Evolutionary conservation across 495 filamentous ascomycete genomes (phyloP).

Genomic region (Aspergillus homomorphus): DNA sequence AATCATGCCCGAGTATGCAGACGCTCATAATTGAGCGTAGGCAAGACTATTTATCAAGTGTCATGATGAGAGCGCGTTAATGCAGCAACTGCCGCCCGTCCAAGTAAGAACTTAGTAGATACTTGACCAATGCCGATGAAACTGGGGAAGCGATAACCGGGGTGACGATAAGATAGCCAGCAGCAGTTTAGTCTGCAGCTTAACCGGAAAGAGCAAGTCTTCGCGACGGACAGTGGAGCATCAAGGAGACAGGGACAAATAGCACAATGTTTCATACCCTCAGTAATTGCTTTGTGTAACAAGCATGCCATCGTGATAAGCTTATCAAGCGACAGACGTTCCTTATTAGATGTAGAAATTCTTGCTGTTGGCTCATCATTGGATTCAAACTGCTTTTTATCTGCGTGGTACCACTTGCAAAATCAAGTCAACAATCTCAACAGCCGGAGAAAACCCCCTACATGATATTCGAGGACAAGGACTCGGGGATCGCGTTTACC

Average conservation of each 20-base stretch:
- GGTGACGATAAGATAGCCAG: background rate
- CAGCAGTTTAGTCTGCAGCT: background rate
- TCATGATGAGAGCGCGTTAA: background rate
- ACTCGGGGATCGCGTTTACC: too few relatives aligned
- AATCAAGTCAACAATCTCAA: background rate
- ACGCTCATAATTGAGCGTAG: background rate
- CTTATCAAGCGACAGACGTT: background rate
- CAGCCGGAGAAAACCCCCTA: background rate
- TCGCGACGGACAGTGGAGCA: conserved; percentile 1
- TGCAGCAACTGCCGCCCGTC: background rate
- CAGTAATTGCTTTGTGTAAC: background rate
- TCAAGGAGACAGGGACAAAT: background rate
- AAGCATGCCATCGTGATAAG: background rate
- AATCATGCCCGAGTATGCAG: background rate
- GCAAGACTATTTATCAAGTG: background rate
- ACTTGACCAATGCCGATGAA: background rate
- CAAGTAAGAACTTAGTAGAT: too few relatives aligned
- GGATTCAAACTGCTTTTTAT: background rate
- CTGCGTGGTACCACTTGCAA: background rate
- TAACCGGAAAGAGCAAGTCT: conserved; percentile 1
- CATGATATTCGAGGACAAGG: background rate
- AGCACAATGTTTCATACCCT: background rate
- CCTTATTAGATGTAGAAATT: background rate
- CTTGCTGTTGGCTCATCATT: background rate
- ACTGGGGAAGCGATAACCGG: background rate